Evolutionary conservation across 2,329 filamentous ascomycete genomes (phyloP).

Genomic region (Pseudogymnoascus sp.): DNA sequence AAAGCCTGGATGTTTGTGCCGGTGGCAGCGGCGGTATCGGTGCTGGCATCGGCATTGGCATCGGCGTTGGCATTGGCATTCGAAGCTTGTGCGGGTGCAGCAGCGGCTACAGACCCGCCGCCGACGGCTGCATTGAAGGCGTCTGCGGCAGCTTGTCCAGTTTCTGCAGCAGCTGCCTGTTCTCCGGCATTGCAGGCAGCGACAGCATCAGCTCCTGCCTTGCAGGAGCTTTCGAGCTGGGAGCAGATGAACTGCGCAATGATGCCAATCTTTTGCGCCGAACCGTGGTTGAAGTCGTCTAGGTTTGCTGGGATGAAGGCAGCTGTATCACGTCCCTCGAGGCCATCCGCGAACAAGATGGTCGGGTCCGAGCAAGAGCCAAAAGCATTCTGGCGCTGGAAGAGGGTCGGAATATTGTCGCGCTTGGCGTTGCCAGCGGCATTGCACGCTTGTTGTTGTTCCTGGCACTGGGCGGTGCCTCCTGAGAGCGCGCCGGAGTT

Average conservation of each 20-base stretch:
- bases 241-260: no score
- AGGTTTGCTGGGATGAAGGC: no score
- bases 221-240: no score
- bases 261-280: no score
- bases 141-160: no score
- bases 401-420: slow-evolving; percentile 16
- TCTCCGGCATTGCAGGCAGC: no score
- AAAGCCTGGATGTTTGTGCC: slow-evolving; percentile 34
- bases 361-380: no score
- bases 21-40: slow-evolving; percentile 6
- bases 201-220: no score
- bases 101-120: slow-evolving; percentile 7
- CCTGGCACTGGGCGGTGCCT: slow-evolving; percentile 45
- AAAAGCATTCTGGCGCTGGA: slow-evolving; percentile 8
- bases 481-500: slow-evolving; percentile 42
- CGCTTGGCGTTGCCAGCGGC: slow-evolving; percentile 21
- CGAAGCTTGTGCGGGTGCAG: slow-evolving; percentile 22
- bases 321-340: no score
- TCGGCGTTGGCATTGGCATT: slow-evolving; percentile 25
- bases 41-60: slow-evolving; percentile 5
- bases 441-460: slow-evolving; percentile 43
- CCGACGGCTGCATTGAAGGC: not conserved
- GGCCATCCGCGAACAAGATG: no score
- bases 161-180: no score
- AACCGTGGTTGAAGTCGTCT: no score